Evolutionary conservation across 306 rosid species (phyloP), one percentile per base, ranked within the genome.

Genomic region (Sindora glabra): DNA sequence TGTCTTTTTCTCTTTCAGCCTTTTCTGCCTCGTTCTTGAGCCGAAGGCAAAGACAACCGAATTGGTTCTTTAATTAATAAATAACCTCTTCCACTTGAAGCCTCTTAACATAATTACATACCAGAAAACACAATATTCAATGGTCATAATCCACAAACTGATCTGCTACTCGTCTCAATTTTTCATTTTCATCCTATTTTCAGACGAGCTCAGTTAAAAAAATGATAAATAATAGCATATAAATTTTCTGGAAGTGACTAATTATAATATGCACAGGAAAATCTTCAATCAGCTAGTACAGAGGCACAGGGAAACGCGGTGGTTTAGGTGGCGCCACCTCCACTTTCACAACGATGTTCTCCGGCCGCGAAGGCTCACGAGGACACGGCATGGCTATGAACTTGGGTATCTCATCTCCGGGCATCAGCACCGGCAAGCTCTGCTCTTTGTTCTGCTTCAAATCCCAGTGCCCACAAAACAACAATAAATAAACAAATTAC

Each of bases 361-460:
- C 90, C 4, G 71, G 82, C 8, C 69, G 74, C 4, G 70, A 70
- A 14, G 84, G 92, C 48, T 78, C 79, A 15, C 95, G 50, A 0
- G 98, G 98, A 42, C 95, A 92, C 0, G 98, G 96, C 88, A 81
- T 71, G 17, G 98, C 98, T 38, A 92, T 88, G 55, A 92, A 92
- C 51, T 78, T 92, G 0, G 98, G 98, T 0, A 88, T 56, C 8
- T 52, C 59, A 48, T 92, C 96, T 1, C 98, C 98, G 0, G 96
- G 95, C 98, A 92, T 92, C 80, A 92, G 15, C 45, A 92, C 98
- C 10, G 98, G 77, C 64, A 88, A 27, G 56, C 94, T 92, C 12
- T 81, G 69, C 34, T 77, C 77, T 40, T 32, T 70, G 16, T 57
- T 68, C 39, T 51, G 73, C 64, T 73, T 69, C 51, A 45, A 47